Evolutionary conservation across 805 yeast species (phyloP).

Genomic region (Hermanozyma aechmeae): DNA sequence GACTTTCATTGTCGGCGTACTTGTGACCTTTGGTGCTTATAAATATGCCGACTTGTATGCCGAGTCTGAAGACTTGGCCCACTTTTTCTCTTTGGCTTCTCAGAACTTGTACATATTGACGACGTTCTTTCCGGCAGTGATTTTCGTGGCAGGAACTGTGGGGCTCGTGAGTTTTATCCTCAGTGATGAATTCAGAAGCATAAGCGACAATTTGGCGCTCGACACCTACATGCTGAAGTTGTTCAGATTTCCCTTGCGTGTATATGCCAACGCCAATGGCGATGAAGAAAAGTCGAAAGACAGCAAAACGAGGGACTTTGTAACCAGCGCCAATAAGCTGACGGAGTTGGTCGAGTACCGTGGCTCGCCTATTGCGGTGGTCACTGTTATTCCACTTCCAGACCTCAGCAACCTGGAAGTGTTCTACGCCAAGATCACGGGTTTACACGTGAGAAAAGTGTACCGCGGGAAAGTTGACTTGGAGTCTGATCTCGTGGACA

Average conservation of each 20-base stretch:
- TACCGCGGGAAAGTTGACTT: slow-evolving; percentile 59
- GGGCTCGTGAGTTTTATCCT: slow-evolving; percentile 30
- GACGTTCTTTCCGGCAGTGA: slow-evolving; percentile 26
- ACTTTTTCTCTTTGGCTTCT: slow-evolving; percentile 16
- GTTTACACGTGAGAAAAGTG: slow-evolving; percentile 58
- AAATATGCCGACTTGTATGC: slow-evolving; percentile 20
- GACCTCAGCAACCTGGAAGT: slow-evolving; percentile 28
- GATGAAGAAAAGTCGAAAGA: slow-evolving; percentile 10
- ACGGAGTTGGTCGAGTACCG: slow-evolving; percentile 54
- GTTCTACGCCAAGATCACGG: slow-evolving; percentile 44
- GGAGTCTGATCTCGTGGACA: slow-evolving; percentile 51
- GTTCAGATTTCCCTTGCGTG: slow-evolving; percentile 45
- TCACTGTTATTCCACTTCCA: slow-evolving; percentile 34
- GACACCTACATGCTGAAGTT: slow-evolving; percentile 16
- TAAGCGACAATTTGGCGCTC: slow-evolving; percentile 20
- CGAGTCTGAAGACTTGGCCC: slow-evolving; percentile 19
- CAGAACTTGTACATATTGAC: slow-evolving; percentile 15
- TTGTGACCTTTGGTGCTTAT: slow-evolving; percentile 9
- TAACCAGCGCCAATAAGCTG: slow-evolving; percentile 29
- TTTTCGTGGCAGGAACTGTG: slow-evolving; percentile 26
- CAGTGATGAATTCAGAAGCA: slow-evolving; percentile 38
- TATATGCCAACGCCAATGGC: slow-evolving; percentile 28
- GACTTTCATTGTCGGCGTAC: slow-evolving; percentile 7
- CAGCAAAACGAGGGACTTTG: slow-evolving; percentile 14
- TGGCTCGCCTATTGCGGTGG: slow-evolving; percentile 61